Base-by-base conservation (phyloP, 108 stramenopile species). In the Cyclostephanos tholiformis region DNA sequence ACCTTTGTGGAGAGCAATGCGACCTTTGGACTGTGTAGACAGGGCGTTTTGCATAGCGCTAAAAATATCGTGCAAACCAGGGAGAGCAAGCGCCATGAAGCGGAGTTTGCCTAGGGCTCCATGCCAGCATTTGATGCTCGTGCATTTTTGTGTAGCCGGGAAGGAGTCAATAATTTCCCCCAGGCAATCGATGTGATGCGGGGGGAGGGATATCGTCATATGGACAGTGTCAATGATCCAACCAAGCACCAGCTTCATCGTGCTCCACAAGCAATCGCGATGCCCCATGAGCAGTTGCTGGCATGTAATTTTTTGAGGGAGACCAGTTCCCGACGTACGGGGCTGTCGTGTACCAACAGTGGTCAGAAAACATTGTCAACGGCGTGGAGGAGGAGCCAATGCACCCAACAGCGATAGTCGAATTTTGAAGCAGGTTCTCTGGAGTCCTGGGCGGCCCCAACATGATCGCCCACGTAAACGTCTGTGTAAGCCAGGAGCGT, bases 81-180 rank as follows among this genome's bases (percentile, higher is more conserved):
- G 81, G 56, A 85, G 55, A 4, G 77, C 81, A 23, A 82, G 16
- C 0, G 64, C 23, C 85, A 85, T 85, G 63, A 68, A 79, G 46
- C 80, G 71, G 0, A 85, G 71, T 60, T 82, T 80, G 0, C 80
- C 77, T 0, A 85, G 23, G 1, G 82, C 6, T 46, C 64, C 50
- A 36, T 85, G 77, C 77, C 77, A 85, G 2, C 30, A 6, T 13
- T 44, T 52, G 14, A 72, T 6, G 46, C 48, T 16, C 1, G 67
- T 41, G 17, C 72, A 65, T 26, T 20, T 36, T 16, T 35, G 27
- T 10, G 36, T 7, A 5, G 60, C 52, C 11, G 27, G 49, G 26
- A 65, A 39, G 6, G 63, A n/a, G 77, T 70, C 0, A 71, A 66
- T 1, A 63, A 65, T n/a, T 6, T 8, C 4, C 80, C 3, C 32